Conservation (phyloP, 2,329 filamentous ascomycete species). For the Helotiales sp. region DNA sequence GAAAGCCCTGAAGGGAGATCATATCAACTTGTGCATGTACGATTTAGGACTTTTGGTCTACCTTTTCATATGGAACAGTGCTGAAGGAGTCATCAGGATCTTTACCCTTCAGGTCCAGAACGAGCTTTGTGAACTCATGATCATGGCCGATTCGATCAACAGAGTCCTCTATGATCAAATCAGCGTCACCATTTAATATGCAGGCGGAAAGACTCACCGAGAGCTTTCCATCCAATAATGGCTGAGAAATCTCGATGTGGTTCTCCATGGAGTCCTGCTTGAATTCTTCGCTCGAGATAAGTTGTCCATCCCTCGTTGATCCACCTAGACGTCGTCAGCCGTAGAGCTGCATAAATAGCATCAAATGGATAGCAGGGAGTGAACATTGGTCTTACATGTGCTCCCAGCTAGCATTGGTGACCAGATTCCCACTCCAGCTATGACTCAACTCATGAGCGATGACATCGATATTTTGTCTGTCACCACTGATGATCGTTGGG, state of each 20-base stretch:
- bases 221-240: constrained; percentile 91
- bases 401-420: constrained; percentile 78
- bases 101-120: constrained; percentile 82
- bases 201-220: constrained; percentile 29
- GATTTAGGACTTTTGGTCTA: not conserved
- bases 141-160: constrained; percentile 77
- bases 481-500: constrained; percentile 88
- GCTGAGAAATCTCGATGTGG: constrained; percentile 89
- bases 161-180: constrained; percentile 59
- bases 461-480: constrained; percentile 89
- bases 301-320: constrained; percentile 86
- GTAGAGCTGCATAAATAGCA: no score
- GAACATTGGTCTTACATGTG: constrained; percentile 73
- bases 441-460: constrained; percentile 83
- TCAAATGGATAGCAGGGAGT: no score
- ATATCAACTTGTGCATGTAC: not conserved
- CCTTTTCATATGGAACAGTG: constrained; percentile 87
- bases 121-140: constrained; percentile 90
- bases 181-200: not conserved
- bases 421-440: constrained; percentile 87
- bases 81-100: constrained; percentile 97
- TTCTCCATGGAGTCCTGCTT: constrained; percentile 76
- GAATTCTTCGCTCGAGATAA: constrained; percentile 87
- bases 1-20: constrained; percentile 68
- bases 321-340: no score